Conservation (phyloP, 352 stramenopile genomes). For the Phytophthora ramorum region DNA sequence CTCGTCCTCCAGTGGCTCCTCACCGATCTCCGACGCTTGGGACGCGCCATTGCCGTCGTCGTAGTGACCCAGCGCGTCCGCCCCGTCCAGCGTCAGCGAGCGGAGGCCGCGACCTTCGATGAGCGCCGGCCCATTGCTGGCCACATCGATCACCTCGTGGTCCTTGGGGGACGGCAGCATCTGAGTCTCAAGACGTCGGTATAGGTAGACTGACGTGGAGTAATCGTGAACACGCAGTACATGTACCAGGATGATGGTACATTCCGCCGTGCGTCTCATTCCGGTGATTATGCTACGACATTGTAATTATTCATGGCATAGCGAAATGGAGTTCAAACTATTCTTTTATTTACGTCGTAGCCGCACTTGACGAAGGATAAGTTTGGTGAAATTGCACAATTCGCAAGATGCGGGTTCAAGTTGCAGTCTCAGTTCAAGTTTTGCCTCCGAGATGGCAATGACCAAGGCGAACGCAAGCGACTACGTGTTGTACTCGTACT, state of each 20-base stretch:
- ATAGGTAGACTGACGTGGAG: too few relatives aligned
- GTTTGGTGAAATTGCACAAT: too few relatives aligned
- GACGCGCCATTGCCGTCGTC: conserved; percentile 15
- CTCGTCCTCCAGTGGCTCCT: conserved; percentile 19
- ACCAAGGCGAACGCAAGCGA: conserved; percentile 4
- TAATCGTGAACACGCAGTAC: too few relatives aligned
- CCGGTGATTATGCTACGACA: neutral
- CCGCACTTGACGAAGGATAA: too few relatives aligned
- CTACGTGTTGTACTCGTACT: conserved; percentile 87
- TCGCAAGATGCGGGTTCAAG: too few relatives aligned
- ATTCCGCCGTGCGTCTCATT: neutral
- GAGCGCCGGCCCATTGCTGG: conserved; percentile 29
- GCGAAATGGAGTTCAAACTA: too few relatives aligned
- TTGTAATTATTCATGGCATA: neutral
- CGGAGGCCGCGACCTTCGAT: conserved; percentile 19
- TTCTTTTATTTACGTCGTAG: too few relatives aligned
- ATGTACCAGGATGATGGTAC: neutral
- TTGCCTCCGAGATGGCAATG: conserved; percentile 12
- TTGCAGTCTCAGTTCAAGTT: conserved; percentile 14
- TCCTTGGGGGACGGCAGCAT: conserved; percentile 24
- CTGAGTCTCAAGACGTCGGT: neutral
- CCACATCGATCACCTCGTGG: conserved; percentile 57
- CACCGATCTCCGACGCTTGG: conserved; percentile 14
- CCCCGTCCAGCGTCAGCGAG: conserved; percentile 29
- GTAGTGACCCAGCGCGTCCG: conserved; percentile 9